Conservation (phyloP, 345 rosid species). For the Eucalyptus polyanthemos region DNA sequence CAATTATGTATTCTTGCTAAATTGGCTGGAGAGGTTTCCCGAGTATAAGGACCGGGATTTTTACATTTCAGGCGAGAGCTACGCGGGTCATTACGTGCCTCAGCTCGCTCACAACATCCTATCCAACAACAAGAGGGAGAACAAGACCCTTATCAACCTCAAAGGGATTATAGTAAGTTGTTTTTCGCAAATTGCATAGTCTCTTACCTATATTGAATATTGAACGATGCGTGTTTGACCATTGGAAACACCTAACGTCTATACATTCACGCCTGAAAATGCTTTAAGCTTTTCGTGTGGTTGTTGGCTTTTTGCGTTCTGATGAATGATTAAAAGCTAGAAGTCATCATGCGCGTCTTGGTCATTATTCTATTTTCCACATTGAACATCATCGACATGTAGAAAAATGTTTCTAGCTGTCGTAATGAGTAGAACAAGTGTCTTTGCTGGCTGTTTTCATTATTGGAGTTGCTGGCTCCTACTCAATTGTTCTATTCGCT, state of each 20-base stretch:
- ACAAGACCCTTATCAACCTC: constrained; percentile 49
- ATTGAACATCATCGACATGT: background rate
- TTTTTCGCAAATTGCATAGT: background rate
- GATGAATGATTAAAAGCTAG: background rate
- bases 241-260: background rate
- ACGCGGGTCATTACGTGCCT: constrained; percentile 86
- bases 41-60: constrained; percentile 60
- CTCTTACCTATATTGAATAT: background rate
- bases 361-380: background rate
- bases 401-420: background rate
- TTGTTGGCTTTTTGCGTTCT: background rate
- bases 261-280: background rate
- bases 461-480: background rate
- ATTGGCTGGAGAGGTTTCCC: constrained; percentile 88
- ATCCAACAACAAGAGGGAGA: constrained; percentile 24
- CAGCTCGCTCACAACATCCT: constrained; percentile 69
- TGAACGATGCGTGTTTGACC: background rate
- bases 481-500: background rate
- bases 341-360: background rate
- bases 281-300: background rate
- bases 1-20: constrained; percentile 48
- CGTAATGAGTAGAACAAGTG: background rate
- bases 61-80: constrained; percentile 84
- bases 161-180: constrained; percentile 53
- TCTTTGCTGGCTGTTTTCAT: background rate